Percentiles rank a stretch among this genome's conserved stretches.
Evolutionary conservation across 768 basidiomycete genomes (phyloP).

Genomic region (Clavulina sp.): DNA sequence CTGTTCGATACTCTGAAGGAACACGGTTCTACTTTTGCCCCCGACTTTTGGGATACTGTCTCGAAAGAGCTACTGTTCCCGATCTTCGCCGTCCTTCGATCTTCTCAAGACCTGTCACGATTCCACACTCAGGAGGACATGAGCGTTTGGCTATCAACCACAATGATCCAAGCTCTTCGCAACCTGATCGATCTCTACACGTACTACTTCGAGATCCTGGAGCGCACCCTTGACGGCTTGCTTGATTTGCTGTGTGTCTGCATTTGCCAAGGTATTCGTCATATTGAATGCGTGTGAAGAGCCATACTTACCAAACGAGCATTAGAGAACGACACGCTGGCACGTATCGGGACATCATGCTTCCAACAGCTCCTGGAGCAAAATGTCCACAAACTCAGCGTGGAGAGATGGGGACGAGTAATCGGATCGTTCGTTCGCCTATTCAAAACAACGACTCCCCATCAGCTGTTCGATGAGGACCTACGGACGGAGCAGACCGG

Average conservation of each 20-base stretch:
- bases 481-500: constrained; percentile 66
- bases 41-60: constrained; percentile 96
- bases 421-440: constrained; percentile 84
- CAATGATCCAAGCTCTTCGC: constrained; percentile 94
- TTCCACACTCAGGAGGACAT: constrained; percentile 97
- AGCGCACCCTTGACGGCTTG: constrained; percentile 82
- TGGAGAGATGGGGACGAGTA: constrained; percentile 78
- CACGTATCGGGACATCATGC: constrained; percentile 94
- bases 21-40: constrained; percentile 66
- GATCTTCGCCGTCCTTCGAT: constrained; percentile 90
- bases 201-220: constrained; percentile 81
- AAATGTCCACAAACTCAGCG: constrained; percentile 74
- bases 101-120: constrained; percentile 76
- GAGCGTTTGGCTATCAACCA: constrained; percentile 98
- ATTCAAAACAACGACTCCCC: constrained; percentile 95
- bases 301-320: constrained; percentile 1
- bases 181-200: constrained; percentile 93
- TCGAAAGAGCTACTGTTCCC: constrained; percentile 95
- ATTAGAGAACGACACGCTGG: constrained; percentile 91
- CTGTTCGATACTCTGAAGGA: constrained; percentile 86
- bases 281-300: constrained; percentile 1
- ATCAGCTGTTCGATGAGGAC: constrained; percentile 88
- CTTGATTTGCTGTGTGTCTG: constrained; percentile 87
- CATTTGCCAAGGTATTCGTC: constrained; percentile 81
- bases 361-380: constrained; percentile 88